Base-by-base conservation (phyloP, 768 basidiomycete genomes). In the Lactifluus volemus region DNA sequence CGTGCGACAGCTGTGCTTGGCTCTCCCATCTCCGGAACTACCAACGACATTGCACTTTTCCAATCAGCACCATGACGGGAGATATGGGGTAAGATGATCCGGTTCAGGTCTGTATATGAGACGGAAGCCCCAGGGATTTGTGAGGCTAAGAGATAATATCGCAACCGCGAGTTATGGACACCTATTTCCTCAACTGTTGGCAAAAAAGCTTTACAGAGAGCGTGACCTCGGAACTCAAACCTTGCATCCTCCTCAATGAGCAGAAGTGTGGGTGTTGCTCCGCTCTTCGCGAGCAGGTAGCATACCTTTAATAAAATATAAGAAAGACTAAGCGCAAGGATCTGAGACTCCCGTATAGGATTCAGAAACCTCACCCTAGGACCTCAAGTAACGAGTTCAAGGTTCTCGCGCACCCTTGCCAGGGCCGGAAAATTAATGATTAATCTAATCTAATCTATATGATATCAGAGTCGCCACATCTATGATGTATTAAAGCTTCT, bases 161-260 rank as follows among this genome's bases (percentile, higher is more conserved):
- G 79, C 62, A 25, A 25, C 25, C 25, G 25, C 2, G 25, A 25
- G 25, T 25, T 25, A 25, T 1, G 34, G 38, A 38, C 38, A 8
- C 73, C 89, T 92, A 69, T 11, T 54, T 42, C 15, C 10, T n/a
- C 50, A 11, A 39, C 48, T 8, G 21, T 38, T 21, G n/a, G 17
- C 19, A 7, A 21, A 8, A 89, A 19, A 30, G 30, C 39, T 11
- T 25, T 9, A 39, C n/a, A 53, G 51, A 38, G 45, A 21, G 38
- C 1, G 30, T 4, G n/a, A 7, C 49, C 3, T 34, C 60, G n/a
- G 36, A 88, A 90, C 83, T 89, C 87, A 65, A 92, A n/a, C n/a
- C n/a, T n/a, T n/a, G n/a, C n/a, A n/a, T n/a, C 90, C 65, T 92
- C 92, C 69, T 92, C 90, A 10, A 92, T 75, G 11, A 92, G 76